Evolutionary conservation across 106 monocot species (phyloP), one percentile per base, ranked within the genome.

Genomic region (Triglochin maritima): DNA sequence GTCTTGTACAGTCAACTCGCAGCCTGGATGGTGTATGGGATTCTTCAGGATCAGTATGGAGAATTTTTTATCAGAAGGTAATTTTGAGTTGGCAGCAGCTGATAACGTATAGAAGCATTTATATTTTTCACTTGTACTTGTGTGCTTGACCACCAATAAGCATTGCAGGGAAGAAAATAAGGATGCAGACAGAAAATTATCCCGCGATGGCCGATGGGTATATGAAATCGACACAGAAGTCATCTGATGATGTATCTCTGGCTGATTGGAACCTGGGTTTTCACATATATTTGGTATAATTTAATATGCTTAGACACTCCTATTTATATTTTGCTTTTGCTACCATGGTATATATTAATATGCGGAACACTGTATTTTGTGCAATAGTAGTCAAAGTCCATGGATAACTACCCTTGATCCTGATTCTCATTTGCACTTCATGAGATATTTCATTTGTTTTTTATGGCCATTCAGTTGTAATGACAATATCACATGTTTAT

Each of bases 61-160:
- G 98, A 98, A 69, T 98, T 98, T 82, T 98, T 92, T 66, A 88
- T 98, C 66, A 79, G 68, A 73, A 88, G 91, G 98, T 92, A 79
- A 9, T 69, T 16, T 57, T 9, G 45, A 44, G 6, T 52, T 52
- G 49, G 10, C 41, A 9, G 13, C 17, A 60, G 17, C 60, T 60
- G 43, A 60, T 60, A 9, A 10, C 6, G 3, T 3, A 17, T 60
- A 60, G 41, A 43, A 9, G 0, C 7, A 9, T 59, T 4, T 17
- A 5, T 9, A 55, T 4, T 11, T 57, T 12, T 12, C 46, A 49
- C 50, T 65, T 63, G 11, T 67, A n/a, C 64, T 59, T 13, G 29
- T 29, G 29, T 29, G 29, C 29, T 29, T 29, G 29, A 54, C 29
- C 29, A 29, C 29, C 29, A 29, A 29, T 29, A 29, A 52, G 53